Conservation (phyloP, 768 basidiomycete species). For the Tephrocybe sp. region DNA sequence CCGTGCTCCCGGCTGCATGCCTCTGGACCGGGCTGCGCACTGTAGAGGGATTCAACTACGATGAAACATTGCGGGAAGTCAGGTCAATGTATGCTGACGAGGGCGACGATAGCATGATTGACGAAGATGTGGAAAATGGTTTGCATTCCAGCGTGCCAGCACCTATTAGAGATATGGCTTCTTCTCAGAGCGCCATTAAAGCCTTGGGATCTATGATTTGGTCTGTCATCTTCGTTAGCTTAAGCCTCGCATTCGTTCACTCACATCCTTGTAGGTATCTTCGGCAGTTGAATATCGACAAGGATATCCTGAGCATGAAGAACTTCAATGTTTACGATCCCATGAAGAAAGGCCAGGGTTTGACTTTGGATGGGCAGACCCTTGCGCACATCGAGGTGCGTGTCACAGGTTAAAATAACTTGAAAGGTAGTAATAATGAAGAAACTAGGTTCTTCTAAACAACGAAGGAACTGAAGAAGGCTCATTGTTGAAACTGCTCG, state of each 20-base stretch:
- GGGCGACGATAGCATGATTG: constrained; percentile 36
- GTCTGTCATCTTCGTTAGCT: constrained; percentile 35
- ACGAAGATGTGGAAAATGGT: constrained; percentile 39
- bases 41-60: constrained; percentile 79
- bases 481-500: constrained; percentile 77
- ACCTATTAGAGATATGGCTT: constrained; percentile 71
- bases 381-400: constrained; percentile 90
- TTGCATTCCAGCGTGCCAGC: constrained; percentile 55
- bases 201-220: constrained; percentile 92
- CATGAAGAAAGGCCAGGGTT: constrained; percentile 81
- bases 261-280: constrained; percentile 56
- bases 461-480: constrained; percentile 94
- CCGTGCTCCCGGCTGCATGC: constrained; percentile 74
- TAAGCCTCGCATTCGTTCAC: constrained; percentile 19
- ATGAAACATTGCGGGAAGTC: constrained; percentile 66
- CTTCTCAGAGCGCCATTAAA: constrained; percentile 67
- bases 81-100: constrained; percentile 58
- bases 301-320: constrained; percentile 91
- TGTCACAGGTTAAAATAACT: neutral
- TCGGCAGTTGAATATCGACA: constrained; percentile 91
- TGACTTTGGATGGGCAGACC: constrained; percentile 92
- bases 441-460: constrained; percentile 75
- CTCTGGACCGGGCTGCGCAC: constrained; percentile 86
- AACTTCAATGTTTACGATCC: constrained; percentile 99
- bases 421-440: neutral